Base-by-base conservation (phyloP, 495 filamentous ascomycete genomes). In the Lepidopterella palustris region DNA sequence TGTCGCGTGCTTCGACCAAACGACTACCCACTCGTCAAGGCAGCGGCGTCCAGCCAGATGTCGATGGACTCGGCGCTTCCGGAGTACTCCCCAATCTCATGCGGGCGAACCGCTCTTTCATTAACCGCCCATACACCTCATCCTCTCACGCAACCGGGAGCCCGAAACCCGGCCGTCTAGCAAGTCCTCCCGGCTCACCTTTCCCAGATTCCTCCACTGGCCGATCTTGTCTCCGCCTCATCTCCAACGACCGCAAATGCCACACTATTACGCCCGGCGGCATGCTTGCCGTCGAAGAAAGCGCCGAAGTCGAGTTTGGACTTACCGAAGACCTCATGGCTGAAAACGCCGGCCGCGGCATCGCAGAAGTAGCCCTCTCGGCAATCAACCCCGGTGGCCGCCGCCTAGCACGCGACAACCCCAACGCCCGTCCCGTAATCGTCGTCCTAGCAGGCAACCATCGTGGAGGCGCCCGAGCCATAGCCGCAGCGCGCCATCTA, bases 391-490 rank as follows among this genome's bases (percentile, higher is more conserved):
- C 71, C 11, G 65, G 67, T 47, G 68, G 69, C 55, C 58, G 68
- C 21, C 65, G 70, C 31, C 56, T 64, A 18, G 49, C 67, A 28
- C 75, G 77, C 39, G 72, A 78, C 15, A 69, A 59, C 68, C 78
- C 28, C 59, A 69, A 77, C 59, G 73, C 78, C 62, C 67, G 74
- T 0, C 83, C 84, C 1, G 87, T 87, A 0, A 84, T 96, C 32
- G 81, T 95, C 21, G 80, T 96, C 21, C 76, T 96, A 18, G 90
- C 88, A 1, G 93, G 93, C 21, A 96, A 95, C 67, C 88, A 95
- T 67, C 87, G 88, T 59, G 87, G 82, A 0, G 93, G 92, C 21
- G 85, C 87, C 15, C 80, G 93, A 52, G 89, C 90, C 10, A 80
- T 97, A 48, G 87, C 90, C 9, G 90, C 90, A 2, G 91, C 86